phyloP scores from a whole-genome alignment of 2,329 filamentous ascomycete genomes.

The Talaromyces amestolkiae region DNA sequence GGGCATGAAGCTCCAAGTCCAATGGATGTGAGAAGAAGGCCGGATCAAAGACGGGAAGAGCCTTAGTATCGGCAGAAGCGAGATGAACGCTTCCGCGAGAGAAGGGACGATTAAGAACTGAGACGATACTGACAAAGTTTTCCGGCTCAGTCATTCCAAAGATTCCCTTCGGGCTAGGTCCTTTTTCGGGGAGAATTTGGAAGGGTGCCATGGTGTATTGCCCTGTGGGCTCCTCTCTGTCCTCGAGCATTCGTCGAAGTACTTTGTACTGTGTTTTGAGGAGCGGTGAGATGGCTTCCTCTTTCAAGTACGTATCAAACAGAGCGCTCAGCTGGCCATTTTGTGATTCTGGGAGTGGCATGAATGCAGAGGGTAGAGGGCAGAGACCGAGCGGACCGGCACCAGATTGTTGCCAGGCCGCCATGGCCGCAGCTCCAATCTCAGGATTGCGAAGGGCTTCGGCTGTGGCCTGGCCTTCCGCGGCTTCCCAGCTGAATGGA shows the following conservation, averaged over 20 bases:
- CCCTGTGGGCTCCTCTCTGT: background rate
- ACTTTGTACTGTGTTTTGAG: background rate
- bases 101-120: conserved; percentile 30
- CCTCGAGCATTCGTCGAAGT: background rate
- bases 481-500: conserved; percentile 15
- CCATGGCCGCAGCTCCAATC: conserved; percentile 3
- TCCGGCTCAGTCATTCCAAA: conserved; percentile 21
- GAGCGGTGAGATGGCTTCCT: background rate
- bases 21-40: conserved; percentile 46
- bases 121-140: conserved; percentile 30
- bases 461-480: background rate
- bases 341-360: conserved; percentile 6
- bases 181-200: background rate
- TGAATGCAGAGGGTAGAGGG: conserved; percentile 8
- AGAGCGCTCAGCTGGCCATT: background rate
- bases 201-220: background rate
- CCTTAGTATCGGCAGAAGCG: conserved; percentile 33
- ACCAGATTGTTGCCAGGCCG: conserved; percentile 15
- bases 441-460: background rate
- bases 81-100: conserved; percentile 41
- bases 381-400: conserved; percentile 13
- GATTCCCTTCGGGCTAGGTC: background rate
- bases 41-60: conserved; percentile 43
- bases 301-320: background rate
- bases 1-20: conserved; percentile 34